Percentiles rank a stretch among this genome's conserved stretches.
Conservation (phyloP, 1,284 basidiomycete genomes). For the Ustilago cynodontis region DNA sequence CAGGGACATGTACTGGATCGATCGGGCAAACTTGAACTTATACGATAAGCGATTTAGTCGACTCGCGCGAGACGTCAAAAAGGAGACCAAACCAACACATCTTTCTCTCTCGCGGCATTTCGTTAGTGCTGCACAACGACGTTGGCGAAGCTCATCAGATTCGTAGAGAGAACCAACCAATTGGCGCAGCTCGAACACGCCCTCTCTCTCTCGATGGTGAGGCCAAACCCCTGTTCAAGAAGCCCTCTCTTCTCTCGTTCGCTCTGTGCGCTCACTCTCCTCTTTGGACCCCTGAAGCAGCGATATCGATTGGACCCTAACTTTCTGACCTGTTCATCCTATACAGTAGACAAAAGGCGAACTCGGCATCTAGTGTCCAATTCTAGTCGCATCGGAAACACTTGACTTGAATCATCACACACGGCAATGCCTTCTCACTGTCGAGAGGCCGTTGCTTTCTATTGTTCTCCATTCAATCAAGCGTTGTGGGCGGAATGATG, state of each 20-base stretch:
- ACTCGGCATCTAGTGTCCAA: too few relatives aligned
- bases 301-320: background rate
- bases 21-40: too few relatives aligned
- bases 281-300: background rate
- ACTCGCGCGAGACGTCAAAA: constrained; percentile 1
- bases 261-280: background rate
- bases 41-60: too few relatives aligned
- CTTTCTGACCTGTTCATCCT: background rate
- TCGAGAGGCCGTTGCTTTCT: too few relatives aligned
- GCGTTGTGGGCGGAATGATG: background rate
- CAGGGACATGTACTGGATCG: too few relatives aligned
- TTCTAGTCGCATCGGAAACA: too few relatives aligned
- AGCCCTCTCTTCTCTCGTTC: background rate
- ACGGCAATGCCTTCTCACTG: background rate
- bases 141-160: background rate
- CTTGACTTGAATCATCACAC: background rate
- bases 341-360: background rate
- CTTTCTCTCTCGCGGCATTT: background rate
- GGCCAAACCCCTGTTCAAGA: background rate
- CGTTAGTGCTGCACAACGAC: background rate
- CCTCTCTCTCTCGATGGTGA: too few relatives aligned
- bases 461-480: background rate
- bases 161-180: background rate
- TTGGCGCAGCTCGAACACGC: too few relatives aligned
- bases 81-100: background rate